Evolutionary conservation across 1,284 basidiomycete genomes (phyloP), one percentile per base, ranked within the genome.

Genomic region (Taiwanofungus camphoratus): DNA sequence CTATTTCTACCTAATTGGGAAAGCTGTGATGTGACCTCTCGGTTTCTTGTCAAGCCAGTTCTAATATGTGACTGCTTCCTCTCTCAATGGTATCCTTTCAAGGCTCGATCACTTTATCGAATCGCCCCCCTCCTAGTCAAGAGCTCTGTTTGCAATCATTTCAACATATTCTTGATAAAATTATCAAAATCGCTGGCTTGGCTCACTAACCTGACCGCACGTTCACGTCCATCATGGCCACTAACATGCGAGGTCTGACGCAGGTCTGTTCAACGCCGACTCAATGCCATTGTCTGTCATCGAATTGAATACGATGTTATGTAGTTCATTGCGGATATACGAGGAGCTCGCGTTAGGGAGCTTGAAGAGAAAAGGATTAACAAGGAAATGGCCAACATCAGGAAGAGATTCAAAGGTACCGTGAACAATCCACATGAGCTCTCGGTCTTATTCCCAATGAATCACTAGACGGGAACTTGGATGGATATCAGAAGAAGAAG

Each of bases 401-500:
- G 96, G 43, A 93, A 95, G 73, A 94, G 97, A 68, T 98, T 99
- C 76, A 97, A 97, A 77, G 88, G 91, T 87, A 44, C 45, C 62
- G 54, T 22, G 32, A 12, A 34, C 45, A 15, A 23, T 32, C 6
- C 12, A 31, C 42, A 19, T 39, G 9, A 19, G 13, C 38, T 33
- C 39, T 34, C 22, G 41, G 11, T 34, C 32, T 13, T 34, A 16
- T 35, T 37, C 29, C 23, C 36, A 43, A 36, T 48, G 40, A 35
- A 31, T 44, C 39, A n/a, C 43, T 58, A 93, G 95, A 98, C 58
- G 95, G 94, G 15, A 94, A 94, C 61, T 69, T 99, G 54, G 94
- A 98, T 58, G 95, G 95, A 22, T 96, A 99, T 67, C 93, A 97
- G 71, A 96, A 95, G 77, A 98, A 98, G 71, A 98, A 98, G 85